Evolutionary conservation across 768 basidiomycete species (phyloP), one percentile per base, ranked within the genome.

Genomic region (Macrolepiota albuminosa): DNA sequence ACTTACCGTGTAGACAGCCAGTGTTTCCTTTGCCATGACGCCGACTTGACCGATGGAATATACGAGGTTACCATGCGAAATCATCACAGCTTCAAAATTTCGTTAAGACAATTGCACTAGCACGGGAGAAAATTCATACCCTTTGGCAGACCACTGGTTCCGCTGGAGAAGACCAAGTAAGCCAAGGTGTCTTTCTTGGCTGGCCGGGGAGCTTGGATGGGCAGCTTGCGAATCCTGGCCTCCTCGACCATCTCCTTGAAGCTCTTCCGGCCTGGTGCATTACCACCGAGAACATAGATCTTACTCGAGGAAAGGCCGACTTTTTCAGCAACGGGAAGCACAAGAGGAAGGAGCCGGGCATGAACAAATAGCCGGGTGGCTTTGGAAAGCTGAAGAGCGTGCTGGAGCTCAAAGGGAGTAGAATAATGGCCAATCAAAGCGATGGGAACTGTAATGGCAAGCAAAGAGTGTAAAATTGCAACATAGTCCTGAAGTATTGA

Each of bases 41-140:
- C 72, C 60, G 0, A 63, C 42, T 67, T 88, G 82, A 1, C 54
- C 49, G 0, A 84, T 13, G 0, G 82, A 78, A 57, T 70, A 75
- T 29, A 80, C 70, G 18, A 88, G 48, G 67, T 89, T 89, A 51
- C 83, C 83, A 64, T 89, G 88, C 0, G 88, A 83, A 31, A 88
- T 81, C 87, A 85, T 87, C n/a, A 89, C 84, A 7, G 81, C 88
- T 89, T 61, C 4, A 18, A 18, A 16, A 24, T 10, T 9, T 21
- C 16, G 10, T 58, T 6, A 37, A 48, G 6, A 18, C 10, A 18
- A n/a, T 31, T 84, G 11, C 29, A 33, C 29, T 29, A 14, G 11
- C n/a, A 1, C 14, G 16, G 9, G 13, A 21, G 0, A n/a, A 18
- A 16, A 24, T 16, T 4, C 2, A 14, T 21, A 69, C 68, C 68